Conservation (phyloP, 768 basidiomycete genomes). For the Solioccasus polychromus region DNA sequence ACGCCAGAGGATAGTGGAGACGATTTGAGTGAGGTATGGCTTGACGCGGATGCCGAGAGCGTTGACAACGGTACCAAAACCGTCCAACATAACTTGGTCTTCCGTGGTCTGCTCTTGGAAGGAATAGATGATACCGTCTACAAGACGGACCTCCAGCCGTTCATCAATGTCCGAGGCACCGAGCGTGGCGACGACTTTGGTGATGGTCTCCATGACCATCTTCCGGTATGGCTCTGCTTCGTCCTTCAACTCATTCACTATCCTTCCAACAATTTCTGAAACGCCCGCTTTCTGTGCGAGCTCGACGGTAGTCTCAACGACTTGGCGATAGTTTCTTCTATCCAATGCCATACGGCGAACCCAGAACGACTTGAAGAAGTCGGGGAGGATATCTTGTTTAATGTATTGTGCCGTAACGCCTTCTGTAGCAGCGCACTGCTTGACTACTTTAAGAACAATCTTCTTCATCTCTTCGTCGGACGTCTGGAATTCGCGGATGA, state of each 20-base stretch:
- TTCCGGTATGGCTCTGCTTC: slow-evolving; percentile 82
- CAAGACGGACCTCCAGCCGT: slow-evolving; percentile 86
- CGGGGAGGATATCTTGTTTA: slow-evolving; percentile 95
- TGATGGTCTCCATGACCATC: slow-evolving; percentile 99
- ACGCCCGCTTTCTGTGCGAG: slow-evolving; percentile 97
- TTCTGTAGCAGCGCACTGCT: slow-evolving; percentile 98
- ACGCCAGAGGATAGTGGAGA: slow-evolving; percentile 98
- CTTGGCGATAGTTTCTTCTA: slow-evolving; percentile 91
- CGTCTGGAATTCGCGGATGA: slow-evolving; percentile 97
- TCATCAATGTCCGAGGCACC: slow-evolving; percentile 99
- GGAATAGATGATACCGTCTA: slow-evolving; percentile 98
- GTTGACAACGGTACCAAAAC: slow-evolving; percentile 96
- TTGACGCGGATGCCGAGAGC: slow-evolving; percentile 96
- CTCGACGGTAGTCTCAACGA: slow-evolving; percentile 98
- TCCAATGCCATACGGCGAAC: slow-evolving; percentile 97
- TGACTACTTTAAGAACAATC: slow-evolving; percentile 98
- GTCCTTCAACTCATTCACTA: slow-evolving; percentile 62
- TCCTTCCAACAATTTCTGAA: slow-evolving; percentile 87
- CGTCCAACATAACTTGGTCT: slow-evolving; percentile 98
- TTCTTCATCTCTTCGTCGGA: slow-evolving; percentile 99
- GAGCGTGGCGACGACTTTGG: slow-evolving; percentile 88
- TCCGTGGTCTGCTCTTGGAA: slow-evolving; percentile 99
- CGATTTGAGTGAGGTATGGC: slow-evolving; percentile 97
- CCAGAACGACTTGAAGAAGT: slow-evolving; percentile 99
- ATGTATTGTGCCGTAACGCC: slow-evolving; percentile 96